These are phyloP conservation scores for Metschnikowia drakensbergensis DNA, from an alignment of 805 yeast genomes.

Conservation along the genomic window DNA sequence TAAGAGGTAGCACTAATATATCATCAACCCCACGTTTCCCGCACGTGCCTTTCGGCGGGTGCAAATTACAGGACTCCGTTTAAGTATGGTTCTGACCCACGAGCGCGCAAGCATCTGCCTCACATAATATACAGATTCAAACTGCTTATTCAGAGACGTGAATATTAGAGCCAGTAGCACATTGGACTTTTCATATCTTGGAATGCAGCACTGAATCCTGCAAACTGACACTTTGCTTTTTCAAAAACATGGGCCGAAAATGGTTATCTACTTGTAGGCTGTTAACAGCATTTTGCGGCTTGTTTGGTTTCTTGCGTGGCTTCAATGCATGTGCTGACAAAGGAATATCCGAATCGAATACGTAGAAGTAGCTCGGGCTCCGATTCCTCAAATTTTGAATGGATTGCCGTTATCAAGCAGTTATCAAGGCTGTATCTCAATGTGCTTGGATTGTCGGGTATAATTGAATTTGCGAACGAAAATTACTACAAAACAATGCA, in stretches of 20 bases:
- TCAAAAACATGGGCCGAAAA: too few species aligned
- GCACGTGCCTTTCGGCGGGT: conserved; percentile 2
- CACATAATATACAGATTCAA: background rate
- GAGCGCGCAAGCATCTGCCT: background rate
- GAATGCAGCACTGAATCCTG: too few species aligned
- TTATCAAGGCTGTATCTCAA: background rate
- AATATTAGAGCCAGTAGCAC: too few species aligned
- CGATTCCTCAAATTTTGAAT: too few species aligned
- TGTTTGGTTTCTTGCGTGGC: background rate
- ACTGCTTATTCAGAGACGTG: too few species aligned
- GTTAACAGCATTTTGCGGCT: background rate
- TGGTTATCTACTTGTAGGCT: too few species aligned
- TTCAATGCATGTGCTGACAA: background rate
- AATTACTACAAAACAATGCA: conserved; percentile 4
- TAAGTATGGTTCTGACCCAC: background rate
- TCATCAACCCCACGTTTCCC: background rate
- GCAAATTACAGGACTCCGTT: background rate
- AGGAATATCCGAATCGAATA: background rate
- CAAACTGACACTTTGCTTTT: too few species aligned
- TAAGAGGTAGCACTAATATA: background rate
- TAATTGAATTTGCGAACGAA: conserved; percentile 5
- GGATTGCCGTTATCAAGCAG: background rate
- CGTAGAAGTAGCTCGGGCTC: background rate
- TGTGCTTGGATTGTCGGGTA: background rate
- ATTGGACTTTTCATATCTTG: too few species aligned